phyloP scores from a whole-genome alignment of 140 eudicot species.

The Cichorium intybus region DNA sequence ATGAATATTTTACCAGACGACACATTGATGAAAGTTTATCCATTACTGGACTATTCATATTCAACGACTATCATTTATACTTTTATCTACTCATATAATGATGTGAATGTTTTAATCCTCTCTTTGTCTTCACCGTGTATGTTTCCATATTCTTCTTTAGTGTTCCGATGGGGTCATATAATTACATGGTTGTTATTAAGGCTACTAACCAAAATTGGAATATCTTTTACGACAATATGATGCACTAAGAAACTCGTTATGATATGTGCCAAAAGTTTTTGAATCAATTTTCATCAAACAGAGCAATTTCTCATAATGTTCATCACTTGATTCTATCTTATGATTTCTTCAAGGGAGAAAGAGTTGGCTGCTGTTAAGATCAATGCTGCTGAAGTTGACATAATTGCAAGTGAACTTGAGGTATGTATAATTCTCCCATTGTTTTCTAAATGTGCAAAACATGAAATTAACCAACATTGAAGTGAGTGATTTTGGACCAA shows the following conservation, averaged over 20 bases:
- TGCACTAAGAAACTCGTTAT: background rate
- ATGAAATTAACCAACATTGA: no score
- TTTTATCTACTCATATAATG: background rate
- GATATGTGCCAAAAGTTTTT: background rate
- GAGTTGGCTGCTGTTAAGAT: slow-evolving; percentile 98
- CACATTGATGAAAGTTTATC: background rate
- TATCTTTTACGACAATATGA: background rate
- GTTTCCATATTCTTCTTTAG: background rate
- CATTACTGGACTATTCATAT: background rate
- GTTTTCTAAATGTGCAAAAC: background rate
- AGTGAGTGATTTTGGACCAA: no score
- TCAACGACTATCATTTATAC: background rate
- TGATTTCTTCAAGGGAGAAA: slow-evolving; percentile 65
- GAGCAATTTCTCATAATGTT: background rate
- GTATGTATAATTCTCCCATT: slow-evolving; percentile 39
- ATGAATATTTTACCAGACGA: background rate
- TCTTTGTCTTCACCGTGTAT: background rate
- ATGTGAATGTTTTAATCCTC: background rate
- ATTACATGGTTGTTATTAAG: background rate
- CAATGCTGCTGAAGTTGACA: slow-evolving; percentile 85
- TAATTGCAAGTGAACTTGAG: slow-evolving; percentile 94
- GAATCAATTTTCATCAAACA: background rate
- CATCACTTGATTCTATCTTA: background rate
- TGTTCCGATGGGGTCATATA: background rate
- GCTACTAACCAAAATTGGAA: background rate